Conservation (phyloP, 75 land plant species). For the Cryptomeria japonica region DNA sequence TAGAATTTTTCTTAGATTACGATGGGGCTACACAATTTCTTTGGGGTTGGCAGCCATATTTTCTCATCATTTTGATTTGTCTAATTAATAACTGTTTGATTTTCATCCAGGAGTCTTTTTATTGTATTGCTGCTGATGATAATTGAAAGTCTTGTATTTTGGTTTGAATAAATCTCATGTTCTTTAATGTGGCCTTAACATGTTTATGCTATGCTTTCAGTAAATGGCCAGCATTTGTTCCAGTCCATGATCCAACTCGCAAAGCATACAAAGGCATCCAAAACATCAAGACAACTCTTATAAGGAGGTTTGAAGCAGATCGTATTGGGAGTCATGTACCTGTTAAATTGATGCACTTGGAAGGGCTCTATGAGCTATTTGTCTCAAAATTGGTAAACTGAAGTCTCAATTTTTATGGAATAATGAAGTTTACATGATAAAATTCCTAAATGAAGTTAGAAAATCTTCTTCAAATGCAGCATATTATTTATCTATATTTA, state of each 20-base stretch:
- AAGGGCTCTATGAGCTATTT: constrained; percentile 89
- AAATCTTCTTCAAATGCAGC: not conserved
- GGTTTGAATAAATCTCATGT: not conserved
- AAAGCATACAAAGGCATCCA: constrained; percentile 92
- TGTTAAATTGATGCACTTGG: constrained; percentile 91
- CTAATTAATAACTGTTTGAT: not conserved
- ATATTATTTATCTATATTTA: not conserved
- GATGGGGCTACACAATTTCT: not conserved
- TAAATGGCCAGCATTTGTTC: constrained; percentile 92
- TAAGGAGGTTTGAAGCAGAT: constrained; percentile 88
- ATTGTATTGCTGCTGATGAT: not conserved
- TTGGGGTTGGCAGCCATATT: not conserved
- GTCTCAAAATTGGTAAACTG: constrained; percentile 85
- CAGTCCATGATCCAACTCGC: constrained; percentile 94
- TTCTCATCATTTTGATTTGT: not conserved
- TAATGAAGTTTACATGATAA: not conserved
- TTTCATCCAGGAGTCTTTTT: not conserved
- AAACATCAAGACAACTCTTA: constrained; percentile 63
- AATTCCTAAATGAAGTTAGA: not conserved
- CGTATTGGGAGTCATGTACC: constrained; percentile 86
- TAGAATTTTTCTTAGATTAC: not conserved
- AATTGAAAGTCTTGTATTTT: constrained; percentile 5
- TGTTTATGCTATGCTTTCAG: constrained; percentile 35
- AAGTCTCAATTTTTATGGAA: not conserved
- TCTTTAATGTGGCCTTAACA: constrained; percentile 1